Conservation (phyloP, 1,284 basidiomycete genomes). For the Ustilago tritici region DNA sequence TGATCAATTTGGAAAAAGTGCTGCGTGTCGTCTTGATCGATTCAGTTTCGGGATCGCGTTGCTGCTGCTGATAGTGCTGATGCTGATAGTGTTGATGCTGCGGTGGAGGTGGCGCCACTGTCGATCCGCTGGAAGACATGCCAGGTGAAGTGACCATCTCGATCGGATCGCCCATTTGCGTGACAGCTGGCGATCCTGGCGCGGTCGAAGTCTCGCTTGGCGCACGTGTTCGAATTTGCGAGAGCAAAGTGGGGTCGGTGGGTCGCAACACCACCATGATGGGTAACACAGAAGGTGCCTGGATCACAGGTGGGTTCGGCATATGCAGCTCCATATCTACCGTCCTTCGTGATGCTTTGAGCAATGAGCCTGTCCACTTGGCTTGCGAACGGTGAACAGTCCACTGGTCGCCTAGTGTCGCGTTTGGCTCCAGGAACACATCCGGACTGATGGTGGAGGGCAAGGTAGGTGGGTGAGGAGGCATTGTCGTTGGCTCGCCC, state of each 20-base stretch:
- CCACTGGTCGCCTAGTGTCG: conserved; percentile 54
- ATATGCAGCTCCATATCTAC: conserved; percentile 61
- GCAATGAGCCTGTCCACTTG: conserved; percentile 58
- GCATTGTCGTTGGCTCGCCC: conserved; percentile 57
- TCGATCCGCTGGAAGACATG: conserved; percentile 10
- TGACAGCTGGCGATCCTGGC: conserved; percentile 37
- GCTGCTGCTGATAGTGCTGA: conserved; percentile 1
- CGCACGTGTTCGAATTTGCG: conserved; percentile 32
- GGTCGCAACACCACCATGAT: conserved; percentile 61
- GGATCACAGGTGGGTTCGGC: conserved; percentile 47
- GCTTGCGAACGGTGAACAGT: conserved; percentile 48
- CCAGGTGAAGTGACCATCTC: conserved; percentile 25
- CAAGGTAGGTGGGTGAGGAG: conserved; percentile 50
- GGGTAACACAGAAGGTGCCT: conserved; percentile 60
- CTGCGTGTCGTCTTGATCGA: conserved; percentile 52
- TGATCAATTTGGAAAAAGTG: conserved; percentile 48
- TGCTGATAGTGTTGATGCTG: conserved; percentile 5
- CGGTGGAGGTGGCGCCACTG: conserved; percentile 9
- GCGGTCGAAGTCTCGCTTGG: conserved; percentile 43
- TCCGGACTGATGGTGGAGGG: conserved; percentile 52
- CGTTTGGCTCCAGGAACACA: conserved; percentile 38
- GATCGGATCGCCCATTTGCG: conserved; percentile 41
- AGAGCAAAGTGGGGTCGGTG: conserved; percentile 55
- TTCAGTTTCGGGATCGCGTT: conserved; percentile 36
- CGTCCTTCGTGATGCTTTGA: conserved; percentile 47